Conservation (phyloP, 352 stramenopile species). For the Paralagenidium karlingii region DNA sequence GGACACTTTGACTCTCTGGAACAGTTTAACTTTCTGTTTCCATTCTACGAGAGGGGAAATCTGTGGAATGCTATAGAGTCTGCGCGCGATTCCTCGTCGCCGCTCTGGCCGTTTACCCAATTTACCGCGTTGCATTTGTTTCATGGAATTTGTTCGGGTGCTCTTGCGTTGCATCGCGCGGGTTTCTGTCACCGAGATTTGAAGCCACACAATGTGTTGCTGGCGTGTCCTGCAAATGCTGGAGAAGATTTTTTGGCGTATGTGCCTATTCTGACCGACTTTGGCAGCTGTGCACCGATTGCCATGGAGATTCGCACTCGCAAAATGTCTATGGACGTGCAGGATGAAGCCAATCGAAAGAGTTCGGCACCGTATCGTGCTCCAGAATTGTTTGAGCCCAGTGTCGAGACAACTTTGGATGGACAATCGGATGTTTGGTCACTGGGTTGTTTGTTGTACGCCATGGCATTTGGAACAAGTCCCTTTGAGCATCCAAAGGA, state of each 20-base stretch:
- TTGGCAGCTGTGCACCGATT: conserved; percentile 66
- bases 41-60: conserved; percentile 74
- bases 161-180: conserved; percentile 56
- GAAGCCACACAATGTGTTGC: conserved; percentile 75
- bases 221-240: conserved; percentile 44
- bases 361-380: conserved; percentile 74
- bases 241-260: conserved; percentile 51
- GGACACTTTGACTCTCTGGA: too few species aligned
- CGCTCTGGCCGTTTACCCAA: conserved; percentile 76
- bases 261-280: conserved; percentile 76
- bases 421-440: conserved; percentile 80
- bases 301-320: conserved; percentile 51
- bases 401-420: conserved; percentile 44
- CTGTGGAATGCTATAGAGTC: conserved; percentile 64
- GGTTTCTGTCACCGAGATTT: conserved; percentile 80
- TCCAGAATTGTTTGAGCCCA: conserved; percentile 74
- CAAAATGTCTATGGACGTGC: conserved; percentile 56
- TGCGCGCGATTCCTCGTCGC: conserved; percentile 48
- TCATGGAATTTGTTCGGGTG: conserved; percentile 67
- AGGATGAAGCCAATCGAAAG: conserved; percentile 69
- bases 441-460: conserved; percentile 66
- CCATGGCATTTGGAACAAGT: conserved; percentile 77
- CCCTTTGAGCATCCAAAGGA: conserved; percentile 70
- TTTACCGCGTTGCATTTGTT: conserved; percentile 71
- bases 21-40: conserved; percentile 81